Conservation (phyloP, 2,329 filamentous ascomycete species). For the Hirsutella thompsonii region DNA sequence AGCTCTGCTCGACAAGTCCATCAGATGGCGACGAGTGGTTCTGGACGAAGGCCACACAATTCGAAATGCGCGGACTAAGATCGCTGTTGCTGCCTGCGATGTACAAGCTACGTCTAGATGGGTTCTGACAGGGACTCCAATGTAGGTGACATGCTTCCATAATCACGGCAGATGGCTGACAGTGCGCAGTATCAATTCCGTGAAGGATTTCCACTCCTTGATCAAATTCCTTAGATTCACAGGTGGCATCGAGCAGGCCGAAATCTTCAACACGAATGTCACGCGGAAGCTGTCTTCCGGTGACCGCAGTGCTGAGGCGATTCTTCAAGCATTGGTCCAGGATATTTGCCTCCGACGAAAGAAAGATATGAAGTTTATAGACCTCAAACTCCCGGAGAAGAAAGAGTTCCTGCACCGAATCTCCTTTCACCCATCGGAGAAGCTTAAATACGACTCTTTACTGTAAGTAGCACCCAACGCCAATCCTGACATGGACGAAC, state of each 20-base stretch:
- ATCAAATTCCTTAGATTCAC: slow-evolving; percentile 65
- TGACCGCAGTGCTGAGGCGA: slow-evolving; percentile 41
- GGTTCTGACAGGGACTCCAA: slow-evolving; percentile 71
- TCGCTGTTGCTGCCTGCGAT: slow-evolving; percentile 52
- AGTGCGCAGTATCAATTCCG: slow-evolving; percentile 54
- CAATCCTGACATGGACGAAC: background rate
- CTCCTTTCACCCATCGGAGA: slow-evolving; percentile 59
- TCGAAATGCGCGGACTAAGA: slow-evolving; percentile 63
- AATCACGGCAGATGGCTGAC: background rate
- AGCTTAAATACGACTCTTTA: slow-evolving; percentile 64
- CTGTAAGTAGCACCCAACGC: slow-evolving; percentile 30
- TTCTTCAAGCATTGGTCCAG: slow-evolving; percentile 68
- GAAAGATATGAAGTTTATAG: slow-evolving; percentile 82
- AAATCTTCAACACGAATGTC: slow-evolving; percentile 53
- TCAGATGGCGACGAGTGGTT: slow-evolving; percentile 67
- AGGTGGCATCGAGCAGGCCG: slow-evolving; percentile 59
- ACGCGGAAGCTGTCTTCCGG: slow-evolving; percentile 52
- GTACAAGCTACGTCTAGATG: slow-evolving; percentile 62
- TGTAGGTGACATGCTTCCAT: slow-evolving; percentile 31
- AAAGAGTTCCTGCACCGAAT: slow-evolving; percentile 68
- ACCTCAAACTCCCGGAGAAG: slow-evolving; percentile 64
- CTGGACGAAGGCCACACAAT: slow-evolving; percentile 78
- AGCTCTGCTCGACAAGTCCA: slow-evolving; percentile 18
- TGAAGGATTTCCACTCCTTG: slow-evolving; percentile 71
- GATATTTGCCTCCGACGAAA: slow-evolving; percentile 68